Base-by-base conservation (phyloP, 2,329 filamentous ascomycete genomes). In the Dothideomycetidae sp. region DNA sequence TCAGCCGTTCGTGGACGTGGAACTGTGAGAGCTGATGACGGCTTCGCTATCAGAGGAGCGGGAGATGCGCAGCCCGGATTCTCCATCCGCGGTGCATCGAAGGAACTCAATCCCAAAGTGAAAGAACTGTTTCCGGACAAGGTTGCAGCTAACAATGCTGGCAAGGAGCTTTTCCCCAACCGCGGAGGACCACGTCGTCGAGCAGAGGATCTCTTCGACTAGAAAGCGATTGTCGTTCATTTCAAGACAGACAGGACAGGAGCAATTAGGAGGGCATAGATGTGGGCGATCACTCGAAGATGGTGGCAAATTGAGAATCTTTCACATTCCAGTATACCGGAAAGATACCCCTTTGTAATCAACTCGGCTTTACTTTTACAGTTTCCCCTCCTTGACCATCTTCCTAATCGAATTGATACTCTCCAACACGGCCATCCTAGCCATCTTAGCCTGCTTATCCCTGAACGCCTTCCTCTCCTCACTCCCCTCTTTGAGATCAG, bases 391-490 rank as follows among this genome's bases (percentile, higher is more conserved):
- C 37, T 34, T 41, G 40, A 42, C 62, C 60, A 66, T 60, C 40
- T 52, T 50, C 46, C 61, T 47, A 29, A 66, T 59, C 2, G 53
- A 53, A 31, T 60, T 53, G 40, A 66, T 63, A n/a, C 48, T 56
- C 31, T 40, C 52, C 39, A 63, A 59, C 2, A 66, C 63, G 5
- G 61, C 61, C 46, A 46, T 55, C 52, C 59, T 59, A 2, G 59
- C 55, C 48, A 54, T 54, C 48, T 53, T 30, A 32, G 35, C 34
- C 18, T 35, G 21, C 36, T 42, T 52, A 40, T 50, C 43, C 11
- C 39, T 33, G 38, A 55, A 41, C 42, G 53, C 42, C 38, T 50
- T 48, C 10, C 48, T 46, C 50, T 59, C 57, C 10, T 53, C 51
- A 19, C 51, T 56, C 1, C 53, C 57, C 31, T 53, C 52, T 19